Conservation (phyloP, 495 filamentous ascomycete species). For the Geoglossum glabrum region DNA sequence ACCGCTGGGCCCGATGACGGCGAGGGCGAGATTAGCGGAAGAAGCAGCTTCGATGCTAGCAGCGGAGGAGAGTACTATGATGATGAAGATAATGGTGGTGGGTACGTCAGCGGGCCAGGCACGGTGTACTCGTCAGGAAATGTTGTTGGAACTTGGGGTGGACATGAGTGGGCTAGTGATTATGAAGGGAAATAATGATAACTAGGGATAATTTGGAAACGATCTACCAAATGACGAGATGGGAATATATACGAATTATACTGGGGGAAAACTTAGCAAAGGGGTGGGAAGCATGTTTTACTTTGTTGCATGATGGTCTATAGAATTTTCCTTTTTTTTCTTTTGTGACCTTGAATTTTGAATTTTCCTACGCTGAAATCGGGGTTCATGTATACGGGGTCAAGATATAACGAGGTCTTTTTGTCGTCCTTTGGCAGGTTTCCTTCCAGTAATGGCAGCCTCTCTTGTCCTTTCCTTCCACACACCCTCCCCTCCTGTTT, state of each 20-base stretch:
- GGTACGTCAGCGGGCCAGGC: constrained; percentile 18
- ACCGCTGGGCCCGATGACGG: constrained; percentile 31
- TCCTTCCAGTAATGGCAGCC: too few species aligned
- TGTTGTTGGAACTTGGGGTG: neutral
- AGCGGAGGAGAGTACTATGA: constrained; percentile 39
- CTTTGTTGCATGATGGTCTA: too few species aligned
- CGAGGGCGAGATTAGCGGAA: constrained; percentile 54
- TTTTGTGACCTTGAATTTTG: too few species aligned
- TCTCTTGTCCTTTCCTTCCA: too few species aligned
- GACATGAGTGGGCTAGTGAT: constrained; percentile 13
- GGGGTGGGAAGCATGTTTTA: too few species aligned
- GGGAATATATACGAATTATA: neutral
- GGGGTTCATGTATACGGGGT: too few species aligned
- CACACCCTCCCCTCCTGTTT: neutral
- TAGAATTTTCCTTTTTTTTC: too few species aligned
- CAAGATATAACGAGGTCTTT: too few species aligned
- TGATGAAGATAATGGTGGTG: constrained; percentile 24
- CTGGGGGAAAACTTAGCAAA: too few species aligned
- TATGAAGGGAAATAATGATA: constrained; percentile 10
- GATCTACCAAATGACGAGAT: neutral
- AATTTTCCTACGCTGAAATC: too few species aligned
- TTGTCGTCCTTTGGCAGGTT: too few species aligned
- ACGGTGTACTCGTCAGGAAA: constrained; percentile 9
- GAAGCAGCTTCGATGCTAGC: constrained; percentile 79
- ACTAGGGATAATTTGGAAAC: neutral